Conservation (phyloP, 192 early-diverging fungal species). For the Gigaspora rosea region DNA sequence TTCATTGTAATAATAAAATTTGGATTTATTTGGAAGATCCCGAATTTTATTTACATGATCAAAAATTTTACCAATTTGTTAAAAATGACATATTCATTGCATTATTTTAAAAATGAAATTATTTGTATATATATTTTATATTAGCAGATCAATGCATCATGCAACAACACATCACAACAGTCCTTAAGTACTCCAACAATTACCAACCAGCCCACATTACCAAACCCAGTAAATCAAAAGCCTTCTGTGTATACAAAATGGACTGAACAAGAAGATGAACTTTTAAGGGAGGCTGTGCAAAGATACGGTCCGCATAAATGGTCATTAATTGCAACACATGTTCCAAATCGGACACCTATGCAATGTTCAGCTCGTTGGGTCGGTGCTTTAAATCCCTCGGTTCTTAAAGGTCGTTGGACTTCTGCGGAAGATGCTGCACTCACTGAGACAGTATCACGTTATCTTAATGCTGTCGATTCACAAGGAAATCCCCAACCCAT, state of each 20-base stretch:
- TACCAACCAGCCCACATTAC: neutral
- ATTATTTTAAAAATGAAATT: no score
- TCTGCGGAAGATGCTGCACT: slow-evolving; percentile 49
- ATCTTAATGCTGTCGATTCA: slow-evolving; percentile 35
- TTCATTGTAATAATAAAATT: neutral
- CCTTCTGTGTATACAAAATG: slow-evolving; percentile 49
- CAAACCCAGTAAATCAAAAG: slow-evolving; percentile 34
- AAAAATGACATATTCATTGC: no score
- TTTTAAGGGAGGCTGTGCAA: slow-evolving; percentile 40
- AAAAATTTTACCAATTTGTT: no score
- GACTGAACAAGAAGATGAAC: slow-evolving; percentile 49
- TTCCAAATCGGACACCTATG: slow-evolving; percentile 55
- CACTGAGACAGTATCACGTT: slow-evolving; percentile 43
- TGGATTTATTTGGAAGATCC: neutral
- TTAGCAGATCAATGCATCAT: neutral
- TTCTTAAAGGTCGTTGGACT: slow-evolving; percentile 56
- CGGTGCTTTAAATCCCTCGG: slow-evolving; percentile 53
- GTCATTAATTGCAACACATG: slow-evolving; percentile 50
- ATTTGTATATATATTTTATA: no score
- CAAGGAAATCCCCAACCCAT: slow-evolving; percentile 43
- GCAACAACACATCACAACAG: neutral
- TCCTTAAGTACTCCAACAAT: neutral
- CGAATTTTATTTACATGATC: neutral
- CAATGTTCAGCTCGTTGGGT: slow-evolving; percentile 56
- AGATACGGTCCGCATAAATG: slow-evolving; percentile 52